Conservation (phyloP, 2,329 filamentous ascomycete genomes). For the Fusarium graminum region DNA sequence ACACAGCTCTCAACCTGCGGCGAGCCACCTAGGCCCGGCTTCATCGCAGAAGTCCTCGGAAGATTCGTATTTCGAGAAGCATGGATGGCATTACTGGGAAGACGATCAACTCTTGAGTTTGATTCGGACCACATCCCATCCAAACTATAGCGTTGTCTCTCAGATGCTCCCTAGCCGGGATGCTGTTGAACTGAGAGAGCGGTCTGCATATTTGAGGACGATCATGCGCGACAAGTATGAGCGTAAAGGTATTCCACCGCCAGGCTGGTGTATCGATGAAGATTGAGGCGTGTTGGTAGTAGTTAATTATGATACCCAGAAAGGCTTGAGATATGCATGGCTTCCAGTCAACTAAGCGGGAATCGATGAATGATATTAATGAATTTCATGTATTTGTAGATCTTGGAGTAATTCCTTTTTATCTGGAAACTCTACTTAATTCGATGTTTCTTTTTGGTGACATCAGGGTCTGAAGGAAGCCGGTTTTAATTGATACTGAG, state of each 20-base stretch:
- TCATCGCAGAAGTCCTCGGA: conserved; percentile 3
- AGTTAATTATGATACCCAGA: conserved; percentile 41
- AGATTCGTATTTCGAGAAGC: conserved; percentile 38
- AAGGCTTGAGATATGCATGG: background rate
- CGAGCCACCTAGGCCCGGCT: conserved; percentile 2
- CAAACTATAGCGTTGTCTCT: conserved; percentile 25
- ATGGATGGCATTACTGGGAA: conserved; percentile 48
- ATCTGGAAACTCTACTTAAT: background rate
- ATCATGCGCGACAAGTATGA: conserved; percentile 41
- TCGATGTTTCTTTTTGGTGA: background rate
- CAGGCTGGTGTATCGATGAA: conserved; percentile 47
- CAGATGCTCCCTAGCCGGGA: conserved; percentile 35
- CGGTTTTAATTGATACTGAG: conserved; percentile 1
- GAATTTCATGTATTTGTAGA: background rate
- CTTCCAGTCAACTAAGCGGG: conserved; percentile 1
- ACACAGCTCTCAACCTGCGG: conserved; percentile 11
- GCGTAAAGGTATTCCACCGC: conserved; percentile 33
- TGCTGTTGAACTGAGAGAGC: conserved; percentile 35
- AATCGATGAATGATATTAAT: conserved; percentile 5
- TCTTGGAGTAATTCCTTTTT: background rate
- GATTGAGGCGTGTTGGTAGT: conserved; percentile 26
- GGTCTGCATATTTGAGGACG: conserved; percentile 41
- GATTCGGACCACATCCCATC: conserved; percentile 41
- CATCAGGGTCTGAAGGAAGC: conserved; percentile 11
- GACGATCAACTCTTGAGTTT: conserved; percentile 46